phyloP scores from a whole-genome alignment of 2,329 filamentous ascomycete species.

The Clathrospora elynae region DNA sequence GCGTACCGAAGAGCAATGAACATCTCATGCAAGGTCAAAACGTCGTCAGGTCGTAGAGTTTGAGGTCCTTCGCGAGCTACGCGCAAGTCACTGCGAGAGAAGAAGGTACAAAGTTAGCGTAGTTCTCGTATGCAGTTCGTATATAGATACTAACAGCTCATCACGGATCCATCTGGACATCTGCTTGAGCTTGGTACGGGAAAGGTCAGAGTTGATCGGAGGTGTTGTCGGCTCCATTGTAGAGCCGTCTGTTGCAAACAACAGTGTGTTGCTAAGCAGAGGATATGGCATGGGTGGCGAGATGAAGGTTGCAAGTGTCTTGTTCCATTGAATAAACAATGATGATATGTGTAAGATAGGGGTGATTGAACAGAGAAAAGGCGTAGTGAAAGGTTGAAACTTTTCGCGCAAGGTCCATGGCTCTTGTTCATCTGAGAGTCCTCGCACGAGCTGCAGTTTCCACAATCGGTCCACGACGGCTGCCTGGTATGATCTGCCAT shows the following conservation, averaged over 20 bases:
- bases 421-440: not conserved
- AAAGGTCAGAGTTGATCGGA: slow-evolving; percentile 23
- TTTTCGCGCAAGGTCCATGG: not conserved
- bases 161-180: slow-evolving; percentile 55
- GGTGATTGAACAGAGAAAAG: not conserved
- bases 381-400: not conserved
- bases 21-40: slow-evolving; percentile 52
- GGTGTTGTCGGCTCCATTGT: slow-evolving; percentile 13
- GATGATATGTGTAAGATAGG: not conserved
- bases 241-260: not conserved
- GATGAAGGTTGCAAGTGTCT: not conserved
- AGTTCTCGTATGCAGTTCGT: no score
- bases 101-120: no score
- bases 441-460: slow-evolving; percentile 1
- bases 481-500: not conserved
- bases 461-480: not conserved
- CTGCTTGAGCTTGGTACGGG: slow-evolving; percentile 41
- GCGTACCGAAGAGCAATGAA: slow-evolving; percentile 36
- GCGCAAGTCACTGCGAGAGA: no score
- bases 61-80: slow-evolving; percentile 54
- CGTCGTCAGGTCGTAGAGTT: slow-evolving; percentile 50
- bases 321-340: not conserved
- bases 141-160: no score
- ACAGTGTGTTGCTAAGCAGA: not conserved
- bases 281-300: slow-evolving; percentile 1